Base-by-base conservation (phyloP, 192 early-diverging fungal genomes). In the Coemansia nantahalensis region DNA sequence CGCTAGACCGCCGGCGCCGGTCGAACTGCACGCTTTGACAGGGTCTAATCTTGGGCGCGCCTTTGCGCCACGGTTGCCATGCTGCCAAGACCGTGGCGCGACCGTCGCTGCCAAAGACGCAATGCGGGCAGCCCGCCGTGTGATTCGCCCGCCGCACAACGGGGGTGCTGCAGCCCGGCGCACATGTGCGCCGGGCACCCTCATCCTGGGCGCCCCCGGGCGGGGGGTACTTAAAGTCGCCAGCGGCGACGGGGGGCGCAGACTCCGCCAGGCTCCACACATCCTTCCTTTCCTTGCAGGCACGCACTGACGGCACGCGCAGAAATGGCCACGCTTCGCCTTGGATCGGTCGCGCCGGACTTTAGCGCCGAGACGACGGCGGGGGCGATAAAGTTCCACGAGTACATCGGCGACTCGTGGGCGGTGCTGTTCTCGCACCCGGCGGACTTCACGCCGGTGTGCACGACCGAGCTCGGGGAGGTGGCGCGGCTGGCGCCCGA, bases 401-500 rank as follows among this genome's bases (percentile, higher is more conserved):
- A 87, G 14, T 94, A 81, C 43, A 90, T 94, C 43, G 82, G 83
- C 45, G 80, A 83, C 62, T 81, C 81, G 12, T 98, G 96, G 96
- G 89, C 82, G 34, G 80, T 98, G 32, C 86, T 98, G n/a, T 98
- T 98, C 77, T 98, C 95, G 23, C 95, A 98, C 68, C 95, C 96
- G 13, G 96, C 92, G 48, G 92, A 95, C 80, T 96, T 95, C 47
- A 95, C 79, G 19, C 93, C 93, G 24, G 93, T 95, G 21, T 95
- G 95, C 80, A 95, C 93, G 28, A 96, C 93, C 13, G 96, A 98
- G 78, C 88, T 98, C 51, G 96, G 94, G 44, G 85, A 83, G 21
- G 92, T 95, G 19, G 93, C 94, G 54, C 84, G 80, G 55, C 85
- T 97, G 37, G 59, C 65, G 41, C 62, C 79, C 31, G 83, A 97